phyloP scores from a whole-genome alignment of 768 basidiomycete species.

The Dictyophora rubrovolvata region DNA sequence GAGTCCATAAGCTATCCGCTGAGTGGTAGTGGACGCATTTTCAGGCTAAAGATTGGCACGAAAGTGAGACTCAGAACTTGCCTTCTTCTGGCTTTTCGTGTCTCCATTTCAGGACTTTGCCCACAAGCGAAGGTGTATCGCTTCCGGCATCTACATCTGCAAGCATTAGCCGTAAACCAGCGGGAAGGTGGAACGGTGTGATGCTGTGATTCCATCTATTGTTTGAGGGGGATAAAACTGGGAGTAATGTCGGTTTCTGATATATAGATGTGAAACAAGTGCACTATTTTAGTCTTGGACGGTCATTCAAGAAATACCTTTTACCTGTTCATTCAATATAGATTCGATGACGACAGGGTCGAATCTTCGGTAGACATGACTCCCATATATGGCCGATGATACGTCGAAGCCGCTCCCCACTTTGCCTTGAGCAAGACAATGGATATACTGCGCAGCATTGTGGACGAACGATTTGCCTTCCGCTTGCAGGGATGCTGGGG shows the following conservation, averaged over 20 bases:
- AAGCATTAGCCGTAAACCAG: constrained; percentile 71
- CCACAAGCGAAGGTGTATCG: constrained; percentile 89
- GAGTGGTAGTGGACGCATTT: not conserved
- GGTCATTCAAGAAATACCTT: not conserved
- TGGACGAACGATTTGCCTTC: constrained; percentile 59
- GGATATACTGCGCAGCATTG: constrained; percentile 88
- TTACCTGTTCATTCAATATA: constrained; percentile 46
- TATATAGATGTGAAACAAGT: not conserved
- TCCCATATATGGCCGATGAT: constrained; percentile 86
- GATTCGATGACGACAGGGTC: constrained; percentile 56
- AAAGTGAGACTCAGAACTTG: constrained; percentile 16
- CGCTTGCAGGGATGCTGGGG: constrained; percentile 34
- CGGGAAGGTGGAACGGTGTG: constrained; percentile 71
- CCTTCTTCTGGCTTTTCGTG: constrained; percentile 51
- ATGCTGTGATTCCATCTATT: constrained; percentile 64
- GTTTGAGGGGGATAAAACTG: constrained; percentile 55
- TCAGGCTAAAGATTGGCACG: not conserved
- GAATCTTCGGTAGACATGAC: constrained; percentile 87
- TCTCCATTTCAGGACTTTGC: constrained; percentile 86
- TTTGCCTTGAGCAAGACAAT: constrained; percentile 96
- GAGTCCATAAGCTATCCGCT: constrained; percentile 61
- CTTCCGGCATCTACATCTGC: constrained; percentile 96
- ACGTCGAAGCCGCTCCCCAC: constrained; percentile 98
- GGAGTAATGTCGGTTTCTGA: constrained; percentile 21
- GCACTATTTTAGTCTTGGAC: not conserved